phyloP scores from a whole-genome alignment of 441 rosid species.

The Cnidoscolus chayamansa region DNA sequence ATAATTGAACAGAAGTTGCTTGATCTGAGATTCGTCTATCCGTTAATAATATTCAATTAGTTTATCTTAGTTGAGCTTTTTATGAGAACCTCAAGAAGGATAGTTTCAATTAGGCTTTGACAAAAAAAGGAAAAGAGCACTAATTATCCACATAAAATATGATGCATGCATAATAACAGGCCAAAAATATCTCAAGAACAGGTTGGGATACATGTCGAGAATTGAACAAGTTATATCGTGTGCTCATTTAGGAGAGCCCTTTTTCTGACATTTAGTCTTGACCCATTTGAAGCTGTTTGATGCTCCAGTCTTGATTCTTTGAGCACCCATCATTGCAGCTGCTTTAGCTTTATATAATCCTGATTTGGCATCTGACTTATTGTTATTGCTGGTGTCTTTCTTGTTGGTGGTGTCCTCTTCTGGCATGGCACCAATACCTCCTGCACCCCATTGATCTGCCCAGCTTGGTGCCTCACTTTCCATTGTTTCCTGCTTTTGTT shows the following conservation, averaged over 20 bases:
- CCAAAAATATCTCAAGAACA: neutral
- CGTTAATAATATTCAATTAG: too few species aligned
- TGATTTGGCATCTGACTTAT: slow-evolving; percentile 37
- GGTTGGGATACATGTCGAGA: neutral
- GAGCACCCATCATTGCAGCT: slow-evolving; percentile 36
- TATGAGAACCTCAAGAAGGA: neutral
- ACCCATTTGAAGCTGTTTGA: slow-evolving; percentile 60
- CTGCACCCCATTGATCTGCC: slow-evolving; percentile 97
- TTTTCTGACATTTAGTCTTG: slow-evolving; percentile 49
- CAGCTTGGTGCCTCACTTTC: slow-evolving; percentile 78
- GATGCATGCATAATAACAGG: neutral
- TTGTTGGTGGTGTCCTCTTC: slow-evolving; percentile 35
- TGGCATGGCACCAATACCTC: slow-evolving; percentile 67
- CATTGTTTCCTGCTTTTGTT: slow-evolving; percentile 30
- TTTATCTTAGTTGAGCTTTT: too few species aligned
- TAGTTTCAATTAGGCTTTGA: neutral
- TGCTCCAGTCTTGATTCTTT: slow-evolving; percentile 40
- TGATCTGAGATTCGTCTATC: neutral
- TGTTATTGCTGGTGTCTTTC: slow-evolving; percentile 30
- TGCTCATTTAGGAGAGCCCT: slow-evolving; percentile 28
- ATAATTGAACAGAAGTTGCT: neutral
- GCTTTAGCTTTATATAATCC: slow-evolving; percentile 42
- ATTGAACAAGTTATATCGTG: neutral
- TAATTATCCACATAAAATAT: neutral
- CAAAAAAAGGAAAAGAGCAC: neutral